These are phyloP conservation scores for Penicillium sp. DNA, from an alignment of 2,329 filamentous ascomycete species.

Conservation along the genomic window DNA sequence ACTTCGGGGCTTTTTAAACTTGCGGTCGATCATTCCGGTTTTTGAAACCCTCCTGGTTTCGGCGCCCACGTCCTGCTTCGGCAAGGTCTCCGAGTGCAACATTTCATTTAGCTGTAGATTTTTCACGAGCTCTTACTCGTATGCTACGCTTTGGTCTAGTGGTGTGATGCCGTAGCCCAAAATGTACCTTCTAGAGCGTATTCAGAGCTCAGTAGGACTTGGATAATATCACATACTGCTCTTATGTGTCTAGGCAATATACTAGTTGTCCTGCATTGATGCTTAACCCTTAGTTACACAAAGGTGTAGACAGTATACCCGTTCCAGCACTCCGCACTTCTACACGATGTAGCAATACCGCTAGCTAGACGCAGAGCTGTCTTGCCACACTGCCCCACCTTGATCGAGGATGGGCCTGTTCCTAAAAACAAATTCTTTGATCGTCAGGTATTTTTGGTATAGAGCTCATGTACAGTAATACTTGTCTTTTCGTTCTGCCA, in stretches of 20 bases:
- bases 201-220: too few relatives aligned
- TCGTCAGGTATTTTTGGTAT: not conserved
- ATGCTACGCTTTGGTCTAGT: not conserved
- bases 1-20: constrained; percentile 12
- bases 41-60: not conserved
- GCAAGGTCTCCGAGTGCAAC: not conserved
- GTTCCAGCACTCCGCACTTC: too few relatives aligned
- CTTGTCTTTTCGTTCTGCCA: not conserved
- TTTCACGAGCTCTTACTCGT: not conserved
- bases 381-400: not conserved
- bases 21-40: constrained; percentile 7
- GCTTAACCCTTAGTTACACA: not conserved
- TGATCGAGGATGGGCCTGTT: not conserved
- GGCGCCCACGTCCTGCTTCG: not conserved
- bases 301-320: not conserved
- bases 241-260: too few relatives aligned
- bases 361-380: not conserved
- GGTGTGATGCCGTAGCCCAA: too few relatives aligned
- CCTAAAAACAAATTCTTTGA: not conserved
- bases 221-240: too few relatives aligned
- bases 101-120: not conserved
- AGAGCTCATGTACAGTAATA: not conserved
- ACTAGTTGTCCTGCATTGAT: too few relatives aligned
- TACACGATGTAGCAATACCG: not conserved
- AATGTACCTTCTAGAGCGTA: too few relatives aligned